Conservation (phyloP, 495 filamentous ascomycete species). For the Choiromyces venosus region DNA sequence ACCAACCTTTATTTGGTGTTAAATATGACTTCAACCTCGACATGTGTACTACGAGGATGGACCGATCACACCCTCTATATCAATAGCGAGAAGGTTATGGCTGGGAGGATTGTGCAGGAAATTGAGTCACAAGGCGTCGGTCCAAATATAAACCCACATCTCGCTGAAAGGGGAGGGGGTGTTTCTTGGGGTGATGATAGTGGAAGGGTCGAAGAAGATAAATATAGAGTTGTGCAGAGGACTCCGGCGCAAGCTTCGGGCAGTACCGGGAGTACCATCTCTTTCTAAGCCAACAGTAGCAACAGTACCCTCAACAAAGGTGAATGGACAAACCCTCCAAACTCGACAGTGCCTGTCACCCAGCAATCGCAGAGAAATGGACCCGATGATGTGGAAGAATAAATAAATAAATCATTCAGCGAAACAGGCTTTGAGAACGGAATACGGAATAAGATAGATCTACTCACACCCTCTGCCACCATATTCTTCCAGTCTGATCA, state of each 20-base stretch:
- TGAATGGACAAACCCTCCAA: too few species aligned
- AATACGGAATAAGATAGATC: not conserved
- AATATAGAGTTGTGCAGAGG: slow-evolving; percentile 86
- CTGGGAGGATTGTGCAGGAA: slow-evolving; percentile 78
- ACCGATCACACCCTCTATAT: slow-evolving; percentile 74
- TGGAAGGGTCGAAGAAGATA: slow-evolving; percentile 79
- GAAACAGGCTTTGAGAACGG: not conserved
- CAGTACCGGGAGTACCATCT: too few species aligned
- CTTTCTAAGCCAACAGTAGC: not conserved
- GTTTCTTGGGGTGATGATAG: slow-evolving; percentile 57
- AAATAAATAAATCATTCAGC: too few species aligned
- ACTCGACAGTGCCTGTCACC: too few species aligned
- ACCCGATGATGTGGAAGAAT: not conserved
- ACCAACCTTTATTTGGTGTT: slow-evolving; percentile 79
- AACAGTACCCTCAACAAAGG: too few species aligned
- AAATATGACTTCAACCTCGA: slow-evolving; percentile 86
- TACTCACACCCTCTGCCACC: too few species aligned
- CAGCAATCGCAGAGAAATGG: not conserved
- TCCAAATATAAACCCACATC: slow-evolving; percentile 64
- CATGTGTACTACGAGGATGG: slow-evolving; percentile 85
- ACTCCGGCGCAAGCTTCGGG: slow-evolving; percentile 49
- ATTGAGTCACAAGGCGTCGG: slow-evolving; percentile 63
- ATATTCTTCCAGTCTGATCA: not conserved
- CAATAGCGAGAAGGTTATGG: slow-evolving; percentile 66
- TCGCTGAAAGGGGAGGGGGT: slow-evolving; percentile 86